Evolutionary conservation across 1,284 basidiomycete genomes (phyloP), one percentile per base, ranked within the genome.

Genomic region (Paramarasmius palmivorus): DNA sequence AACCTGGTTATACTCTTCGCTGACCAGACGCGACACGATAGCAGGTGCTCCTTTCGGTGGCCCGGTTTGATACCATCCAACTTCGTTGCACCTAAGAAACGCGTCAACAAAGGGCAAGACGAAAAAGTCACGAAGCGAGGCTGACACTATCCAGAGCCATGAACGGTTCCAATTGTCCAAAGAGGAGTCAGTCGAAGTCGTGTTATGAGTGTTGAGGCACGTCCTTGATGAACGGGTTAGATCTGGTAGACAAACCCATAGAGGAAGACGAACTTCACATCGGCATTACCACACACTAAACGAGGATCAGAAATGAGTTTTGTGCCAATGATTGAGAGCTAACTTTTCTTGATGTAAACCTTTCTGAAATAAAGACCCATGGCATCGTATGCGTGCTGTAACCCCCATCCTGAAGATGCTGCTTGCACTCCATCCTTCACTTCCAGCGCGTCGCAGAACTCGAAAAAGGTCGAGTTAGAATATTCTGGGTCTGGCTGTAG

Each of bases 401-500:
- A 68, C 19, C 88, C 87, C 78, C 82, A 88, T 6, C 88, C 87
- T 1, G 59, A 60, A 0, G 73, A 68, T 20, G 78, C 72, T 3
- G 87, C 85, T 48, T 59, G 77, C 2, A 76, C 71, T 4, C 84
- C 84, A 54, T 85, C 61, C 63, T 83, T 83, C 23, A 88, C 83
- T 65, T 90, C 87, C 0, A 90, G 70, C 0, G 85, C 84, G 61
- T 90, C 86, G 57, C 88, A 90, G 68, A 90, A 90, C 17, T 76
- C 45, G 67, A 74, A 84, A 69, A 90, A 90, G 25, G 66, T 55
- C 63, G 76, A 66, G 59, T 77, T 56, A 70, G 70, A 63, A 70
- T n/a, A n/a, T n/a, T 85, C 72, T 64, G 71, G 68, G 4, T 71
- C 73, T 1, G 80, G 77, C 47, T 79, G 76, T 6, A 86, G 64